phyloP scores from a whole-genome alignment of 1,284 basidiomycete genomes.

The Crepidotus sp. region DNA sequence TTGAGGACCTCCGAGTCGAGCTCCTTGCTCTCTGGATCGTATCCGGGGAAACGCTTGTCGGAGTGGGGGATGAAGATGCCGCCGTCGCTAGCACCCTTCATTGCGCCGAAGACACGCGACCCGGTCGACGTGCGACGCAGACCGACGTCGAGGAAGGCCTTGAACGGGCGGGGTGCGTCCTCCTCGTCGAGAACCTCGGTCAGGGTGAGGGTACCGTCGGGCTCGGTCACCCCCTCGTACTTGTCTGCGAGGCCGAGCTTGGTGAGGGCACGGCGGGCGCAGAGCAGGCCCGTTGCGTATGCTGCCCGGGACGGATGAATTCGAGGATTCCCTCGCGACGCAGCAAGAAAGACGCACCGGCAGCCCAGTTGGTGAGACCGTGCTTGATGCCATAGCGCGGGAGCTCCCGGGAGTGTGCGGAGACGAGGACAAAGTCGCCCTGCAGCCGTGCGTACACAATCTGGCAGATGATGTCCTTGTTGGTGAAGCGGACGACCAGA shows the following conservation, averaged over 20 bases:
- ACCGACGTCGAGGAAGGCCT: conserved; percentile 97
- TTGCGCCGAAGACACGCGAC: conserved; percentile 95
- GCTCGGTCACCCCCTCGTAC: conserved; percentile 93
- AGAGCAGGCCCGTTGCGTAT: conserved; percentile 96
- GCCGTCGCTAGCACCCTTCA: conserved; percentile 99
- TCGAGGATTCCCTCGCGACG: not conserved
- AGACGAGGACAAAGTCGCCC: conserved; percentile 89
- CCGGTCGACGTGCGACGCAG: conserved; percentile 97
- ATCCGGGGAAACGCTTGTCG: conserved; percentile 98
- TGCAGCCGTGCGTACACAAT: conserved; percentile 96
- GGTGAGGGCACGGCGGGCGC: conserved; percentile 89
- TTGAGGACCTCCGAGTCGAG: conserved; percentile 93
- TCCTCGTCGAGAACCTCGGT: conserved; percentile 86
- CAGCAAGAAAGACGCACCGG: conserved; percentile 43
- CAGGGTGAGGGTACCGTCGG: conserved; percentile 78
- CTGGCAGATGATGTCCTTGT: conserved; percentile 87
- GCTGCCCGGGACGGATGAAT: conserved; percentile 39
- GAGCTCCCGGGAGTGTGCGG: conserved; percentile 87
- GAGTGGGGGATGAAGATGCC: conserved; percentile 98
- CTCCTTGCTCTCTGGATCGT: conserved; percentile 89
- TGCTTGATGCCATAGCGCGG: conserved; percentile 96
- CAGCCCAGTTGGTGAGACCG: conserved; percentile 98
- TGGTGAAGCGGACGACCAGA: conserved; percentile 96
- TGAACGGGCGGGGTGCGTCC: conserved; percentile 96
- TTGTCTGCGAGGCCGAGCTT: conserved; percentile 98